phyloP scores from a whole-genome alignment of 768 basidiomycete species.

The Crucibulum laeve region DNA sequence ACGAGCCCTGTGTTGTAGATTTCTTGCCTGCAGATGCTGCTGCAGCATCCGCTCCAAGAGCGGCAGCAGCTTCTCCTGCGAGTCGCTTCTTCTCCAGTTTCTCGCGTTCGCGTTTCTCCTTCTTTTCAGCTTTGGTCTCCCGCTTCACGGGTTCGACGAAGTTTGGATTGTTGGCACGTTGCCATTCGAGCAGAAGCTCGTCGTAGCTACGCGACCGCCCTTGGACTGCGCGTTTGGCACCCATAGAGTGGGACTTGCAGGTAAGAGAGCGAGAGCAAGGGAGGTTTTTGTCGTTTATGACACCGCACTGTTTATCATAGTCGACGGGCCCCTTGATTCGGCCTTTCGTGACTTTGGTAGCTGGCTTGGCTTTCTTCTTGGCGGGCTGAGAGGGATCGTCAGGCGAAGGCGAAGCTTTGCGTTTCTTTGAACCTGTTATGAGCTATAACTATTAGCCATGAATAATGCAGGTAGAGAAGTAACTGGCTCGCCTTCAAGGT shows the following conservation, averaged over 20 bases:
- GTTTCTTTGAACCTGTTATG: slow-evolving; percentile 66
- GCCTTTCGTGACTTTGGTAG: slow-evolving; percentile 71
- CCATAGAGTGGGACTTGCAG: slow-evolving; percentile 98
- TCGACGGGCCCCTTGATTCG: slow-evolving; percentile 84
- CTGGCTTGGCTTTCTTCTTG: slow-evolving; percentile 73
- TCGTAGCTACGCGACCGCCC: slow-evolving; percentile 85
- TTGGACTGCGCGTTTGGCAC: slow-evolving; percentile 87
- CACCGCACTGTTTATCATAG: slow-evolving; percentile 90
- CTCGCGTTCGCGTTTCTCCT: slow-evolving; percentile 78
- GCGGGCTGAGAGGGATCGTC: slow-evolving; percentile 62
- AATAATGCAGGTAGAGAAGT: not conserved
- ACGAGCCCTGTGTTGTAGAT: slow-evolving; percentile 29
- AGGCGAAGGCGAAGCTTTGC: slow-evolving; percentile 71
- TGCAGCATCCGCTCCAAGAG: slow-evolving; percentile 49
- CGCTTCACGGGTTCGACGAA: slow-evolving; percentile 85
- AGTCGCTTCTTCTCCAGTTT: slow-evolving; percentile 79
- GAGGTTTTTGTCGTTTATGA: slow-evolving; percentile 91
- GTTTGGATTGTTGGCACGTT: slow-evolving; percentile 81
- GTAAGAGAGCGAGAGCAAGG: slow-evolving; percentile 95
- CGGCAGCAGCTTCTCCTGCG: slow-evolving; percentile 66
- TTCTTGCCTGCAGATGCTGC: slow-evolving; percentile 32
- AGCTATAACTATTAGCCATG: slow-evolving; percentile 9
- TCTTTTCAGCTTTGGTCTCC: slow-evolving; percentile 84
- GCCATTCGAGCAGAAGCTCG: slow-evolving; percentile 88
- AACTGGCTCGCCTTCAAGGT: slow-evolving; percentile 37